Evolutionary conservation across 2,329 filamentous ascomycete species (phyloP), one percentile per base, ranked within the genome.

Genomic region (Aspergillus udagawae): DNA sequence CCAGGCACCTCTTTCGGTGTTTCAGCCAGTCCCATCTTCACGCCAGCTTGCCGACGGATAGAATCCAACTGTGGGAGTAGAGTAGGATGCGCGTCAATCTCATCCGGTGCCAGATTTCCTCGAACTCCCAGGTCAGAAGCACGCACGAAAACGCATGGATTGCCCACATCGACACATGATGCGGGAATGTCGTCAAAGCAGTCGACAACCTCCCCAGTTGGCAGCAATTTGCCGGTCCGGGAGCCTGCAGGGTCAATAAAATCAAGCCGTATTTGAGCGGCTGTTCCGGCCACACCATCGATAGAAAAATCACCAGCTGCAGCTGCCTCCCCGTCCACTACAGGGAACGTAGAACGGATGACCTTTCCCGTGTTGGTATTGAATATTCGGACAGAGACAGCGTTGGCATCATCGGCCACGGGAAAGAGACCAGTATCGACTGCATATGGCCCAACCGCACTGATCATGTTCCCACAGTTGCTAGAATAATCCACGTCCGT

Each of bases 381-480:
- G 65, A 82, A 79, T 41, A 91, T 84, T 54, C 82, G 77, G 12
- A 91, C 81, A 0, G 58, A 61, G 42, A 53, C 62, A 2, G 51
- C 53, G 75, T 75, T 56, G 71, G 35, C 48, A 1, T 54, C 29
- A 1, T 27, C 6, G 0, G 45, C 14, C 6, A 61, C 29, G 0
- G 57, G 14, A 56, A 84, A 72, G 1, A 87, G 60, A 2, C 81
- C 77, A 25, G 79, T 70, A 73, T 90, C 74, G 67, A 86, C 75
- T 2, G 84, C 85, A 66, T 83, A 86, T 0, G 88, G 87, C 0
- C 87, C 89, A 49, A 91, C 81, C 0, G 84, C 81, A 44, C 82
- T 80, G 5, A 79, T 84, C 86, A 91, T 88, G 69, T 91, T 91
- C n/a, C 88, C 88, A 67, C 88, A 91, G 64, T 90, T 91, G 25